Evolutionary conservation across 257 asterid species (phyloP).

Genomic region (Solanum boliviense): DNA sequence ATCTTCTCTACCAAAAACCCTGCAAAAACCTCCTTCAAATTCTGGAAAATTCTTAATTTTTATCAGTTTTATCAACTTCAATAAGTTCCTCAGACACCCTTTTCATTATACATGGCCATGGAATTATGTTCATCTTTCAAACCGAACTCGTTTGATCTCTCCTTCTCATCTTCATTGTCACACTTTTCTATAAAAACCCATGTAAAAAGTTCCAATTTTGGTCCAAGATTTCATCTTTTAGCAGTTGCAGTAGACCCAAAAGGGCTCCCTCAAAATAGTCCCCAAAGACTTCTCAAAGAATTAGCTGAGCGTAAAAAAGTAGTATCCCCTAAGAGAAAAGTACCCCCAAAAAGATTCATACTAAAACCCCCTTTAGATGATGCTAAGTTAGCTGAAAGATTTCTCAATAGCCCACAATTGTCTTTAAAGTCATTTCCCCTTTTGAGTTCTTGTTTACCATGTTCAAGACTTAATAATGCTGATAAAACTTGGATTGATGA

Average conservation of each 20-base stretch:
- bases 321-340: slow-evolving; percentile 58
- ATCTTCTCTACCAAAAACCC: slow-evolving; percentile 22
- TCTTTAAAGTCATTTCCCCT: slow-evolving; percentile 78
- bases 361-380: slow-evolving; percentile 90
- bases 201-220: slow-evolving; percentile 25
- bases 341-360: slow-evolving; percentile 70
- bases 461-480: slow-evolving; percentile 60
- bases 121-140: slow-evolving; percentile 59
- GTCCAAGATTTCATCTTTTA: slow-evolving; percentile 17
- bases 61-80: background rate
- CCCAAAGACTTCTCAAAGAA: slow-evolving; percentile 82
- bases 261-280: slow-evolving; percentile 89
- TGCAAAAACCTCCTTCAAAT: slow-evolving; percentile 33
- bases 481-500: slow-evolving; percentile 91
- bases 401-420: slow-evolving; percentile 87
- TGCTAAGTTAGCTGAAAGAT: slow-evolving; percentile 57
- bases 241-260: slow-evolving; percentile 71
- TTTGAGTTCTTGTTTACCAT: slow-evolving; percentile 88
- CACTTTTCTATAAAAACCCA: slow-evolving; percentile 50
- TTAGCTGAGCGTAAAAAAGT: slow-evolving; percentile 65
- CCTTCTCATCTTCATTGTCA: slow-evolving; percentile 62
- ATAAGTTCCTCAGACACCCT: background rate
- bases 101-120: slow-evolving; percentile 19
- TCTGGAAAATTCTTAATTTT: background rate
- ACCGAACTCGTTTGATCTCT: slow-evolving; percentile 43